These are phyloP conservation scores for Nevesoporus exiguus DNA, from an alignment of 768 basidiomycete genomes.

Conservation along the genomic window DNA sequence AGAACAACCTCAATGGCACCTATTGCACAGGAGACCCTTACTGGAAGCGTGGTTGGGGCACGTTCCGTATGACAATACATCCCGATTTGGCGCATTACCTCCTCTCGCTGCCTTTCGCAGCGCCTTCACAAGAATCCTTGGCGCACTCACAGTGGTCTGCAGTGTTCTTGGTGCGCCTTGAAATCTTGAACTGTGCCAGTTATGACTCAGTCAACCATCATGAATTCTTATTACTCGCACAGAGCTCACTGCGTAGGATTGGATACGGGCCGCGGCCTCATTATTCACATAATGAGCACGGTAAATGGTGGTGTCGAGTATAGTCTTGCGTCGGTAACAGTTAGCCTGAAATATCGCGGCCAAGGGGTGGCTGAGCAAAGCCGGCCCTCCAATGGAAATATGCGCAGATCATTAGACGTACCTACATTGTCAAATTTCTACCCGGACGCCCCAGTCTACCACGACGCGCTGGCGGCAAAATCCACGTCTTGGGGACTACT, in stretches of 20 bases:
- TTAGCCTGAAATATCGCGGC: not conserved
- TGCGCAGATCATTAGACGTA: too few species aligned
- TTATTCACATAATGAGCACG: conserved; percentile 7
- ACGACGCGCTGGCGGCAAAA: too few species aligned
- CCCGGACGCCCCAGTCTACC: too few species aligned
- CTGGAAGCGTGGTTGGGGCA: too few species aligned
- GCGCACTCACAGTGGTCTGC: conserved; percentile 3
- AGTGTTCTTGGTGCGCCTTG: conserved; percentile 7
- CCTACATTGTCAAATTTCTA: too few species aligned
- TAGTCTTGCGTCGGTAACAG: not conserved
- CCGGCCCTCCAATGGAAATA: too few species aligned
- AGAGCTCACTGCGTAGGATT: conserved; percentile 6
- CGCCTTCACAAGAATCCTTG: not conserved
- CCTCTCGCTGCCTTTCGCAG: not conserved
- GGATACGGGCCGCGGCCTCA: conserved; percentile 4
- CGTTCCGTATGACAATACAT: not conserved
- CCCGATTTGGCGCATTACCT: not conserved
- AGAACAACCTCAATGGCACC: too few species aligned
- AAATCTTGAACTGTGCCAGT: conserved; percentile 1
- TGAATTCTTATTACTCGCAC: not conserved
- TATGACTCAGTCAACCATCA: not conserved
- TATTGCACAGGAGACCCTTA: too few species aligned
- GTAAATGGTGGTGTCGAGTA: not conserved
- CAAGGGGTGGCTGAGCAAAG: too few species aligned
- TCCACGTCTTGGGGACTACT: too few species aligned